Evolutionary conservation across 2,329 filamentous ascomycete genomes (phyloP), one percentile per base, ranked within the genome.

Genomic region (Trichoderma sp.): DNA sequence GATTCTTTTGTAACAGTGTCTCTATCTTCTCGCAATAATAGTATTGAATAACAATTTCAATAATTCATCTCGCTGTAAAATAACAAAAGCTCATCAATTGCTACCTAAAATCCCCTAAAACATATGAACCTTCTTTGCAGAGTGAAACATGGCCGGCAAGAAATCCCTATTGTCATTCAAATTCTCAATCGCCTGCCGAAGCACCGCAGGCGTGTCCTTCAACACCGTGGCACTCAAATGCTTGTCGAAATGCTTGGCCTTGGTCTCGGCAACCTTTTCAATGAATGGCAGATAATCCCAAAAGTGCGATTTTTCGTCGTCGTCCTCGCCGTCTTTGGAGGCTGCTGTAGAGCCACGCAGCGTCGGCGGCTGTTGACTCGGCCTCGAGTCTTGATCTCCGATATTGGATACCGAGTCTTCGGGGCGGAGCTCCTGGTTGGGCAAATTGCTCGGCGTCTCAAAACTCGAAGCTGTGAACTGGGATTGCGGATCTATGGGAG

Each of bases 101-200:
- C 59, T 21, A 59, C 8, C 21, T 8, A 27, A 3, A 31, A 6
- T 16, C 31, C 18, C 11, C 18, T 68, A 75, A 62, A 75, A 75
- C 72, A 75, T 75, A 50, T 75, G 72, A 24, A 75, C 38, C n/a
- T 68, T 75, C 65, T 75, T 67, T 24, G 72, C 72, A 3, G 76
- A 77, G 35, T 77, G 76, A 18, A 77, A 77, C 76, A 77, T 77
- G 6, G 75, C 38, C 27, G 76, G 76, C 12, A 77, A 71, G 24
- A 77, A 77, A 16, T 75, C 74, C 35, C 56, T 74, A 14, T 74
- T 76, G 21, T 77, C 76, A 27, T 76, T 75, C 59, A 77, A 66
- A 59, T 75, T 77, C 64, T 77, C 76, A 71, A 77, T 75, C 56
- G 76, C 76, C 18, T 71, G 71, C 56, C 67, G 71, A 27, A 77